phyloP scores from a whole-genome alignment of 371 early-diverging fungal genomes.

The Mortierella sp. region DNA sequence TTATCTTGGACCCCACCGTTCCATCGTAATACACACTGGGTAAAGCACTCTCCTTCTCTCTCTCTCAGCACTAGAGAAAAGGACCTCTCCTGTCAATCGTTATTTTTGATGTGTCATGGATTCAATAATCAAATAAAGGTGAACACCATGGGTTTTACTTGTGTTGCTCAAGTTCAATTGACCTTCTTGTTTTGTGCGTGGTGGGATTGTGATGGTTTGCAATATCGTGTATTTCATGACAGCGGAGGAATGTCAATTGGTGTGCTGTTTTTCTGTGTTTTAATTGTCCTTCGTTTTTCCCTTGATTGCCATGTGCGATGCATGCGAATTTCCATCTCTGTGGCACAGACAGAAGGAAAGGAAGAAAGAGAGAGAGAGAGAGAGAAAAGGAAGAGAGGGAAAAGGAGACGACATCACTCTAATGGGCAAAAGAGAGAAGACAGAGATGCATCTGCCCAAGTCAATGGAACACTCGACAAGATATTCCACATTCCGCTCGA shows the following conservation, averaged over 20 bases:
- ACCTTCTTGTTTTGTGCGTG: not conserved
- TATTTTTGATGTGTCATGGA: not conserved
- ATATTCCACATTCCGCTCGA: constrained; percentile 55
- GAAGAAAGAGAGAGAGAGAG: not conserved
- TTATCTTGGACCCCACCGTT: constrained; percentile 1
- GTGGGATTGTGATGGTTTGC: constrained; percentile 4
- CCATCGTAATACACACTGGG: constrained; percentile 21
- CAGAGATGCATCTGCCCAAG: not conserved
- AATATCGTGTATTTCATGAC: not conserved
- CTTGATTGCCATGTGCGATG: not conserved
- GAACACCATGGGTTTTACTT: not conserved
- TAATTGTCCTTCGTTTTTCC: too few relatives aligned
- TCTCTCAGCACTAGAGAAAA: not conserved
- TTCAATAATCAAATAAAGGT: not conserved
- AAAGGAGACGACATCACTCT: too few relatives aligned
- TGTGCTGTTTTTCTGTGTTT: not conserved
- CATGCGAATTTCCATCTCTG: not conserved
- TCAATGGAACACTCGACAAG: constrained; percentile 2
- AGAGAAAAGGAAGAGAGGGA: not conserved
- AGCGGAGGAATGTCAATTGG: not conserved
- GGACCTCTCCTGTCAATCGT: not conserved
- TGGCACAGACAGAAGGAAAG: not conserved
- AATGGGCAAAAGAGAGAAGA: not conserved
- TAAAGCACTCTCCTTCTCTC: not conserved
- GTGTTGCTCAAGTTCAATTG: not conserved